Percentiles rank a stretch among this genome's conserved stretches.
phyloP scores from a whole-genome alignment of 176 grass and related monocot genomes.

The Saccharum officinarum region DNA sequence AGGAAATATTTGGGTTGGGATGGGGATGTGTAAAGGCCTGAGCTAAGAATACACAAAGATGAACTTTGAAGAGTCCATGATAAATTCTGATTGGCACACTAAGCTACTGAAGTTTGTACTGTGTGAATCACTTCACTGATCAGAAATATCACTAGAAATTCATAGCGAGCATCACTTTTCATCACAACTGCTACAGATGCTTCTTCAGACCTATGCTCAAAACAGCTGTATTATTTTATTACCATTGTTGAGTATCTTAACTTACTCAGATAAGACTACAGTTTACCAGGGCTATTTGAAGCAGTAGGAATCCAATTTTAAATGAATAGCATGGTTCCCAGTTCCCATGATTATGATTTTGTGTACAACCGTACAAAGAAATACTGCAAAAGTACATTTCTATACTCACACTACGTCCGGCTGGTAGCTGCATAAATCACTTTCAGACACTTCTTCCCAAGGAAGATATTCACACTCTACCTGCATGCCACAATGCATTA shows the following conservation, averaged over 20 bases:
- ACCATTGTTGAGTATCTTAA: neutral
- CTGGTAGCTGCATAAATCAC: conserved; percentile 40
- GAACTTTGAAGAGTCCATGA: neutral
- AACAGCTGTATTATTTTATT: neutral
- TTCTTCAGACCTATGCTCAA: neutral
- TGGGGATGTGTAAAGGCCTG: too few species aligned
- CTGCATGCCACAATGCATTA: conserved; percentile 36
- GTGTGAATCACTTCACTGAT: neutral
- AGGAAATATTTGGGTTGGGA: too few species aligned
- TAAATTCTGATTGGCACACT: neutral
- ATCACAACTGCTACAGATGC: conserved; percentile 5
- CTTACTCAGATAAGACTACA: neutral
- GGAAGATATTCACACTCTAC: conserved; percentile 83
- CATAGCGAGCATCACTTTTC: neutral
- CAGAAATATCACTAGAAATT: neutral
- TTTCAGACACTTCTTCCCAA: conserved; percentile 81
- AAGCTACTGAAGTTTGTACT: neutral
- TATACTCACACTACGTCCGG: conserved; percentile 74
- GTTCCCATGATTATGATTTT: neutral
- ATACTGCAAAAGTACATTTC: neutral
- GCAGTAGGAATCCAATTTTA: neutral
- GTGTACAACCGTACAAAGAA: conserved; percentile 1
- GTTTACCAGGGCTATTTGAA: neutral
- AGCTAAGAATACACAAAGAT: too few species aligned
- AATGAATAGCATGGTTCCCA: neutral